Evolutionary conservation across 371 early-diverging fungal species (phyloP).

Genomic region (Apophysomyces variabilis): DNA sequence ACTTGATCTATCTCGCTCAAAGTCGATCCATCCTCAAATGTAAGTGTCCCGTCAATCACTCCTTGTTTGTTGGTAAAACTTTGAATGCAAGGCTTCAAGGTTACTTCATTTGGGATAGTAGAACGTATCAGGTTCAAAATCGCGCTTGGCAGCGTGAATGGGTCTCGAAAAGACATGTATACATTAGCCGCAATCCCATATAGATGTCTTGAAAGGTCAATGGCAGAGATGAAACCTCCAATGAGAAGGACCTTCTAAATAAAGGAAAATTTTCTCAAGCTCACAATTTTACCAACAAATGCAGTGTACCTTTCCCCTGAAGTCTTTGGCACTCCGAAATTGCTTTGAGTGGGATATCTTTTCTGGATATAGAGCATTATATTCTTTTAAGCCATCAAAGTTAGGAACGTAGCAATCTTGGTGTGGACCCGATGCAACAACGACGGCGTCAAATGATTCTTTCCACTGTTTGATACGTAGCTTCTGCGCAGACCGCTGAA

Average conservation of each 20-base stretch:
- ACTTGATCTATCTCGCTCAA: conserved; percentile 60
- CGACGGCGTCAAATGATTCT: conserved; percentile 48
- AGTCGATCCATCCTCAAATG: conserved; percentile 61
- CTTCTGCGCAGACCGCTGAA: conserved; percentile 18
- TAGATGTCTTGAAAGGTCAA: conserved; percentile 38
- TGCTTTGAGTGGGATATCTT: conserved; percentile 40
- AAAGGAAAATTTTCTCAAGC: neutral
- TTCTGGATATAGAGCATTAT: conserved; percentile 31
- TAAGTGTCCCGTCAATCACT: conserved; percentile 30
- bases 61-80: conserved; percentile 33
- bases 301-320: conserved; percentile 38
- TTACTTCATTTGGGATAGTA: conserved; percentile 23
- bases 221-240: conserved; percentile 42
- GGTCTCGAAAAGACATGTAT: conserved; percentile 33
- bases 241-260: conserved; percentile 43
- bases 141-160: conserved; percentile 14
- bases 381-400: conserved; percentile 32
- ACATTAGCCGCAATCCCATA: conserved; percentile 32
- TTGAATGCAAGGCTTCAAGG: conserved; percentile 23
- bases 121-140: conserved; percentile 29
- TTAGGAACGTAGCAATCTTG: conserved; percentile 43
- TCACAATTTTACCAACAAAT: neutral
- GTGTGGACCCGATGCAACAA: conserved; percentile 38
- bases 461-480: conserved; percentile 24
- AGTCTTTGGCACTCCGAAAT: conserved; percentile 37